phyloP scores from a whole-genome alignment of 23 red algal genomes.

The Gracilariopsis chorda region DNA sequence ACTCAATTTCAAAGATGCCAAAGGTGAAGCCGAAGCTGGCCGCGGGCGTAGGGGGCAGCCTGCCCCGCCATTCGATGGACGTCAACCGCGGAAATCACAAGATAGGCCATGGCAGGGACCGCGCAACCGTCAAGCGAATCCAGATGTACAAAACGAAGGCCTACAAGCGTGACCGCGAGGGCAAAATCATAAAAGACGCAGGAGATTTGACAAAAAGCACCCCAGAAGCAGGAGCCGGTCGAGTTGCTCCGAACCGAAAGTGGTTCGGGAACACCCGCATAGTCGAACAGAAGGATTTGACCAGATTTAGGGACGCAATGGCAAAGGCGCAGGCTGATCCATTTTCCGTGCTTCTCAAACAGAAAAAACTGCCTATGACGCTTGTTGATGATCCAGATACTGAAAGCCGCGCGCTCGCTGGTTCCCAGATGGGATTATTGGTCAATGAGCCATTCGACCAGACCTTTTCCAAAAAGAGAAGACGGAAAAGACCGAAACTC shows the following conservation, averaged over 20 bases:
- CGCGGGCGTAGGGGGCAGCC: constrained; percentile 27
- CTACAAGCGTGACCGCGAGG: constrained; percentile 71
- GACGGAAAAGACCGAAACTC: constrained; percentile 79
- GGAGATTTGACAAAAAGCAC: constrained; percentile 77
- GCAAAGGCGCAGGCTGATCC: constrained; percentile 59
- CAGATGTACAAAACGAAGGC: constrained; percentile 86
- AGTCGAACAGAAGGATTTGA: constrained; percentile 79
- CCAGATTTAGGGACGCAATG: constrained; percentile 80
- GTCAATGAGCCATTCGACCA: constrained; percentile 87
- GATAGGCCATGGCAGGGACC: constrained; percentile 61
- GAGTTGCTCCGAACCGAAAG: constrained; percentile 88
- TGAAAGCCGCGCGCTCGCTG: constrained; percentile 33
- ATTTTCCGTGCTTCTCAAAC: constrained; percentile 84
- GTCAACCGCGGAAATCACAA: constrained; percentile 62
- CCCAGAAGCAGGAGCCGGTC: constrained; percentile 79
- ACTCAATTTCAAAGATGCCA: too few species aligned
- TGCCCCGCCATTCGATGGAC: constrained; percentile 56
- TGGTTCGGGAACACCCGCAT: constrained; percentile 98
- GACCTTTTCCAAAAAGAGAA: constrained; percentile 78
- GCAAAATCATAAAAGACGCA: constrained; percentile 65
- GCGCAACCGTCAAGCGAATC: constrained; percentile 78
- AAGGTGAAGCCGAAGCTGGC: constrained; percentile 60
- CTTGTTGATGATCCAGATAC: constrained; percentile 61
- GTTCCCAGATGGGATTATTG: constrained; percentile 67
- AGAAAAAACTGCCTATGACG: constrained; percentile 68